Percentiles rank a stretch among this genome's conserved stretches.
These are phyloP conservation scores for Ceriops zippeliana DNA, from an alignment of 345 rosid genomes.

Conservation along the genomic window DNA sequence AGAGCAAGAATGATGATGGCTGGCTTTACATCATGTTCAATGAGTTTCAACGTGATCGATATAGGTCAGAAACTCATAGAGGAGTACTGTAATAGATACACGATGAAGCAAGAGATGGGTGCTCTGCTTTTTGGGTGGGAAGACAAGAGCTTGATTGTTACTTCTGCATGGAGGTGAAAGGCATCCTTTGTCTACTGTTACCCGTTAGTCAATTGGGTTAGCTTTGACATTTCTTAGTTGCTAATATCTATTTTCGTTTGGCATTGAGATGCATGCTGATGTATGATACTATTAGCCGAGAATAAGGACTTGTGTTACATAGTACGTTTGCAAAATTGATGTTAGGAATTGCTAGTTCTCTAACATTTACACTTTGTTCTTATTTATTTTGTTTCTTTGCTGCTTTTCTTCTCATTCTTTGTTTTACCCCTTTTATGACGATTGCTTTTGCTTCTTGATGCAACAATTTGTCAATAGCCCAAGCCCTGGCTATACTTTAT, in stretches of 20 bases:
- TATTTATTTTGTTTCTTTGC: neutral
- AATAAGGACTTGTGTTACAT: constrained; percentile 8
- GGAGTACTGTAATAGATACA: constrained; percentile 56
- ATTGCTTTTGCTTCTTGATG: no score
- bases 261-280: constrained; percentile 16
- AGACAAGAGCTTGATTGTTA: constrained; percentile 76
- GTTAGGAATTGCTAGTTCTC: constrained; percentile 5
- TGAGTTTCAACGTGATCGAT: constrained; percentile 48
- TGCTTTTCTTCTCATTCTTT: neutral
- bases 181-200: neutral
- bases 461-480: no score
- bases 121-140: constrained; percentile 88
- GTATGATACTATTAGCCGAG: constrained; percentile 2
- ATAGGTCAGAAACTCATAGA: constrained; percentile 44
- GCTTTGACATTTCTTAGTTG: neutral
- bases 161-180: constrained; percentile 79
- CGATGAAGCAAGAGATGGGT: constrained; percentile 56
- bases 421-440: neutral
- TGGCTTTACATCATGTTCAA: constrained; percentile 56
- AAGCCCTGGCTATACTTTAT: no score
- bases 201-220: neutral
- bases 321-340: neutral
- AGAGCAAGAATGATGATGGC: constrained; percentile 95
- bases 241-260: constrained; percentile 29
- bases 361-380: constrained; percentile 1